Base-by-base conservation (phyloP, 805 yeast species). In the Lipomyces chichibuensis region DNA sequence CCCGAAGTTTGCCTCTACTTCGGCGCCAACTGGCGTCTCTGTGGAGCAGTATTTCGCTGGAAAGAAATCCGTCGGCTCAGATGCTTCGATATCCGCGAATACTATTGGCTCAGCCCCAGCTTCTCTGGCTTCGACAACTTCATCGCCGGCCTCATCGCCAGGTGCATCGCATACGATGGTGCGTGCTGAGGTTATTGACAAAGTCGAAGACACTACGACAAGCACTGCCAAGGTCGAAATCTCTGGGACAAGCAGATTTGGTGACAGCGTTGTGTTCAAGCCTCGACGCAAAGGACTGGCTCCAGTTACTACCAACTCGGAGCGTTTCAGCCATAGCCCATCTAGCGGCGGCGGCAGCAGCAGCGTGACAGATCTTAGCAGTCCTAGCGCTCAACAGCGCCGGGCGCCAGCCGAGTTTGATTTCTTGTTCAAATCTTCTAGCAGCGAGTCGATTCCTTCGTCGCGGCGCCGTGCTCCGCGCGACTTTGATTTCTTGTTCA, bases 1-100 rank as follows among this genome's bases (percentile, higher is more conserved):
- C 32, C 75, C 75, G 7, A 64, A 62, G 53, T 73, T 73, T 59
- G 39, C 69, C 25, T 65, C 71, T 8, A 58, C 39, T 37, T 65
- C 69, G n/a, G 66, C 62, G 14, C 65, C 71, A 5, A 62, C 57
- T 32, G 58, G 60, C 29, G 51, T 62, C 23, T 53, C 57, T 20
- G 37, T 59, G 60, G 68, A 65, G 33, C 54, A 52, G 37, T 62
- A 33, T 37, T 56, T 59, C 39, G n/a, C 66, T 2, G 35, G 37
- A 5, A 57, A 17, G 17, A 25, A 23, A n/a, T 57, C 32, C n/a
- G 55, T 60, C 25, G 49, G 35, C 9, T 33, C 54, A 20, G 60
- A 54, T 11, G n/a, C 57, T 20, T 27, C 60, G 6, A 20, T 35
- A 20, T 55, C 63, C 17, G 57, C 37, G n/a, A 27, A 14, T 27